phyloP scores from a whole-genome alignment of 352 stramenopile genomes.

The Blastocystis sp. region DNA sequence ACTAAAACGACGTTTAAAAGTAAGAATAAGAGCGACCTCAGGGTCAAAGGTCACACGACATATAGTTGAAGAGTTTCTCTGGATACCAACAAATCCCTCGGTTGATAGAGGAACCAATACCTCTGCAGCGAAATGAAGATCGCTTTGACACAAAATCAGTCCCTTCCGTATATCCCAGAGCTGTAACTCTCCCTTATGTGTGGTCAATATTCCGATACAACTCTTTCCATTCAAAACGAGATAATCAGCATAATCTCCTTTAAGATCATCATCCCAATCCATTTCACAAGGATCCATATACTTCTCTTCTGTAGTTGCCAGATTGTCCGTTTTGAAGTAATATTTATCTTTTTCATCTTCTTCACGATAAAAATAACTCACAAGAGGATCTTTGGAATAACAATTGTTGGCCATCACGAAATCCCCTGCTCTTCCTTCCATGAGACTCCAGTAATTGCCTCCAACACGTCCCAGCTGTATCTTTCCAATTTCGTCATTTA shows the following conservation, averaged over 20 bases:
- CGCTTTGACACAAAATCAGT: neutral
- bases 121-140: neutral
- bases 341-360: neutral
- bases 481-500: neutral
- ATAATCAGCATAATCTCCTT: neutral
- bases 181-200: neutral
- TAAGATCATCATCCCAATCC: neutral
- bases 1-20: neutral
- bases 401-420: neutral
- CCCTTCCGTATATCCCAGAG: neutral
- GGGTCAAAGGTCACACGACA: neutral
- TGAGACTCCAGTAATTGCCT: neutral
- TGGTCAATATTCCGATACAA: neutral
- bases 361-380: neutral
- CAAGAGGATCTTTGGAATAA: neutral
- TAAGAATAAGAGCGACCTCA: neutral
- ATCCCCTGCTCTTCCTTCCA: neutral
- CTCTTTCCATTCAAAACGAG: neutral
- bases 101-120: neutral
- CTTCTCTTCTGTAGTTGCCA: neutral
- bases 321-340: neutral
- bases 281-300: neutral
- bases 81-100: neutral
- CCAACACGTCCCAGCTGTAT: neutral
- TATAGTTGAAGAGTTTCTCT: neutral